These are phyloP conservation scores for Verticillium longisporum DNA, from an alignment of 2,329 filamentous ascomycete genomes.

Conservation along the genomic window DNA sequence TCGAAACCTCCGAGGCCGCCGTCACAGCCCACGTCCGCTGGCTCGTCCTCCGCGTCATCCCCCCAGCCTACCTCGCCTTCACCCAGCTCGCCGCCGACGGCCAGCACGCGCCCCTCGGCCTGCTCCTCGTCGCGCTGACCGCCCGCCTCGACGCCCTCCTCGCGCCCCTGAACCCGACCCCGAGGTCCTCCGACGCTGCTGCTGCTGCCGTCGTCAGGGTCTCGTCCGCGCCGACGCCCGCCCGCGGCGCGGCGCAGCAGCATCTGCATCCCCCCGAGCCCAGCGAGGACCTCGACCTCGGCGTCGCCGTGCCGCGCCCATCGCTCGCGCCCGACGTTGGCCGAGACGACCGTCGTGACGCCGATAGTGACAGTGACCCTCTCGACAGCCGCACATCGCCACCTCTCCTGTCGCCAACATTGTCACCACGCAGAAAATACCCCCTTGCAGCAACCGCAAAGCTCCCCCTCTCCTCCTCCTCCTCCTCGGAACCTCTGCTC, in stretches of 20 bases:
- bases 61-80: constrained; percentile 43
- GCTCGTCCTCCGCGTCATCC: constrained; percentile 22
- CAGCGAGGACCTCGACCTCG: constrained; percentile 17
- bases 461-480: too few species aligned
- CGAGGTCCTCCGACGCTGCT: background rate
- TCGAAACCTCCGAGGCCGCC: background rate
- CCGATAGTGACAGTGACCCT: background rate
- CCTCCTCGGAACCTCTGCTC: background rate
- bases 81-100: constrained; percentile 64
- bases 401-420: too few species aligned
- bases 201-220: background rate
- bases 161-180: constrained; percentile 17
- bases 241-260: too few species aligned
- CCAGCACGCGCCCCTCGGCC: constrained; percentile 65
- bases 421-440: too few species aligned
- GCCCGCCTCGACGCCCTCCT: constrained; percentile 41
- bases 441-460: too few species aligned
- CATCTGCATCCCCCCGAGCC: too few species aligned
- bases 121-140: constrained; percentile 55
- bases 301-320: constrained; percentile 18
- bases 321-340: constrained; percentile 10
- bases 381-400: too few species aligned
- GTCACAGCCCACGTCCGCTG: constrained; percentile 15
- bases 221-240: background rate
- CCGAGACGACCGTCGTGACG: background rate